Percentiles rank a stretch among this genome's conserved stretches.
phyloP scores from a whole-genome alignment of 176 grass and related monocot genomes.

The Cymbopogon citratus region DNA sequence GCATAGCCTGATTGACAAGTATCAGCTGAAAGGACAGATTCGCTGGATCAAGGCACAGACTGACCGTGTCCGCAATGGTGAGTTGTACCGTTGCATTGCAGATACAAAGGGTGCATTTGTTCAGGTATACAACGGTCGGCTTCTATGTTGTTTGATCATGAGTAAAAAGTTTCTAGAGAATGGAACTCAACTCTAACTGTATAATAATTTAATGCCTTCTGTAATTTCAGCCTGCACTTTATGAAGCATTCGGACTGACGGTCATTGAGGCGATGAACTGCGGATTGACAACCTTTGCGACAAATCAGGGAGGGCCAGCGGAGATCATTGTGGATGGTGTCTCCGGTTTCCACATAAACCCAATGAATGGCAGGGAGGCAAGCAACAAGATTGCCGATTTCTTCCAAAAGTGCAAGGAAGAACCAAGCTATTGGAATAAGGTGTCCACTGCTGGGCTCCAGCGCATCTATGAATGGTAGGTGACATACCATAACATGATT shows the following conservation, averaged over 20 bases:
- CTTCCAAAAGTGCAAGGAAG: conserved; percentile 80
- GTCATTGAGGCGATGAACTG: conserved; percentile 99
- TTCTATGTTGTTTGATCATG: neutral
- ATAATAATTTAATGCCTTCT: neutral
- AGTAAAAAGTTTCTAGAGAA: neutral
- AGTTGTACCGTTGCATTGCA: conserved; percentile 87
- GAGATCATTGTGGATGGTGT: conserved; percentile 92
- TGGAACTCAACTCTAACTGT: neutral
- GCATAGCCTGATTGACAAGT: conserved; percentile 76
- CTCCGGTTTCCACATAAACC: conserved; percentile 93
- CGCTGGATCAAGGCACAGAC: conserved; percentile 87
- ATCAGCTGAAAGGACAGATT: conserved; percentile 78
- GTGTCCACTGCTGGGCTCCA: conserved; percentile 82
- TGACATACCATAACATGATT: neutral
- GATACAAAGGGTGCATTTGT: conserved; percentile 89
- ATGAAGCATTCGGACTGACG: conserved; percentile 92
- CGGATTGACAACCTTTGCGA: conserved; percentile 81
- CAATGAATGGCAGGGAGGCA: conserved; percentile 58
- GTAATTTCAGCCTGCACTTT: conserved; percentile 79
- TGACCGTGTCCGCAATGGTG: conserved; percentile 74
- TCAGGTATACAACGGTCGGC: conserved; percentile 43
- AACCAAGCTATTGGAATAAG: conserved; percentile 82
- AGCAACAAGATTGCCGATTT: conserved; percentile 78
- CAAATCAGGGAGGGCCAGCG: conserved; percentile 82
- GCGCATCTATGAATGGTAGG: conserved; percentile 89